These are phyloP conservation scores for Miamiensis avidus DNA, from an alignment of 169 alveolate genomes.

Conservation along the genomic window DNA sequence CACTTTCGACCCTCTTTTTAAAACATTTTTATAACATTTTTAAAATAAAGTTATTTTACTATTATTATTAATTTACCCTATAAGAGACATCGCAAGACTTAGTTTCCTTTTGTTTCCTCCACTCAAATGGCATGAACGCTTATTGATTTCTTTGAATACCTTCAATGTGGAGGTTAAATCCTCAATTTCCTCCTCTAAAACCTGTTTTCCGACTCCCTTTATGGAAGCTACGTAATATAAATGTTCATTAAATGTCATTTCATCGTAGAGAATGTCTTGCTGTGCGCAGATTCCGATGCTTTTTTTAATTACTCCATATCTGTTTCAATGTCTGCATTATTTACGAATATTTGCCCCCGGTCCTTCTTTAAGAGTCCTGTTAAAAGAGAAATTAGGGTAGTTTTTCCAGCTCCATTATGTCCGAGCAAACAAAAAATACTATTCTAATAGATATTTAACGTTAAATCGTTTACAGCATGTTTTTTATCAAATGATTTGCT, in stretches of 20 bases:
- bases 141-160: slow-evolving; percentile 50
- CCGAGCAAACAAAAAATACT: slow-evolving; percentile 90
- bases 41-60: slow-evolving; percentile 88
- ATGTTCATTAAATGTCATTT: slow-evolving; percentile 77
- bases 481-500: too few relatives aligned
- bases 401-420: slow-evolving; percentile 92
- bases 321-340: slow-evolving; percentile 56
- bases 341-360: slow-evolving; percentile 65
- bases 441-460: too few relatives aligned
- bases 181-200: slow-evolving; percentile 45
- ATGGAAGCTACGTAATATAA: slow-evolving; percentile 62
- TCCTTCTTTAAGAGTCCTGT: slow-evolving; percentile 73
- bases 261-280: slow-evolving; percentile 76
- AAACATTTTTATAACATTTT: slow-evolving; percentile 52
- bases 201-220: slow-evolving; percentile 56
- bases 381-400: slow-evolving; percentile 77
- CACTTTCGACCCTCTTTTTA: not conserved
- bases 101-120: slow-evolving; percentile 90
- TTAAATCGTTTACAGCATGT: too few relatives aligned
- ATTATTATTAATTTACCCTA: slow-evolving; percentile 32
- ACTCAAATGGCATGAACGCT: slow-evolving; percentile 64
- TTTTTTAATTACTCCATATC: slow-evolving; percentile 61
- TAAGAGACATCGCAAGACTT: slow-evolving; percentile 81
- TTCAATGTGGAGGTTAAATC: slow-evolving; percentile 61
- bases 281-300: slow-evolving; percentile 81